Percentiles rank a stretch among this genome's conserved stretches.
phyloP scores from a whole-genome alignment of 2,329 filamentous ascomycete species.

The Diaporthe longicolla region DNA sequence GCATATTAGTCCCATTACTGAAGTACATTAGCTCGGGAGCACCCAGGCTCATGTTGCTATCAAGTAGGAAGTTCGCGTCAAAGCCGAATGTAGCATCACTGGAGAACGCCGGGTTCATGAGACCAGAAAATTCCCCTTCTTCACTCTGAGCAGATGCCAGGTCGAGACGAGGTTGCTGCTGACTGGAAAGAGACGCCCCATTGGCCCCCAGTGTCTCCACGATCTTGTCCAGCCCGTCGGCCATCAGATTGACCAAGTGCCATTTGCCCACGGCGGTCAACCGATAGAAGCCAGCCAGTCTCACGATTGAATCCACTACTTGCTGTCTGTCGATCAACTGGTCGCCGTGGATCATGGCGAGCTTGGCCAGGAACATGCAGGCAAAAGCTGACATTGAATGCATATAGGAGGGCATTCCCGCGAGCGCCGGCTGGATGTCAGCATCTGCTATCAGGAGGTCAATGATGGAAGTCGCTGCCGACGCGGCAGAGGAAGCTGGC shows the following conservation, averaged over 20 bases:
- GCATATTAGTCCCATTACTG: slow-evolving; percentile 46
- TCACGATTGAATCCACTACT: slow-evolving; percentile 55
- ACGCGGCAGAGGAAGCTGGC: slow-evolving; percentile 41
- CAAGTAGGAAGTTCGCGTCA: slow-evolving; percentile 21
- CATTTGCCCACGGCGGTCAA: slow-evolving; percentile 58
- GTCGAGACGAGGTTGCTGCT: background rate
- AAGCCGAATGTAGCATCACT: background rate
- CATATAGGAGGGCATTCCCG: slow-evolving; percentile 65
- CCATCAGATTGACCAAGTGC: slow-evolving; percentile 63
- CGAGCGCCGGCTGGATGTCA: slow-evolving; percentile 51
- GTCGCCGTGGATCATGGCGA: slow-evolving; percentile 56
- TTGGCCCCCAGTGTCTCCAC: slow-evolving; percentile 19
- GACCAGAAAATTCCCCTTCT: background rate
- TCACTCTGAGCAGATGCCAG: background rate
- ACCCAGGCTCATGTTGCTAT: slow-evolving; percentile 26
- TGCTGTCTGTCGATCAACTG: slow-evolving; percentile 55
- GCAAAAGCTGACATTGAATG: slow-evolving; percentile 68
- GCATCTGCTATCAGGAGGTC: slow-evolving; percentile 53
- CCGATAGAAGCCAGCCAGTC: slow-evolving; percentile 56
- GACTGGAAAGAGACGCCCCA: background rate
- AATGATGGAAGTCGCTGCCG: slow-evolving; percentile 54
- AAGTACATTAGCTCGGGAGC: slow-evolving; percentile 30
- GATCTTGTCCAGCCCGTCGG: slow-evolving; percentile 46
- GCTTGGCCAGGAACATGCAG: slow-evolving; percentile 65
- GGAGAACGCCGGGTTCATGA: background rate